Conservation (phyloP, 2,329 filamentous ascomycete genomes). For the Colletotrichum sp. region DNA sequence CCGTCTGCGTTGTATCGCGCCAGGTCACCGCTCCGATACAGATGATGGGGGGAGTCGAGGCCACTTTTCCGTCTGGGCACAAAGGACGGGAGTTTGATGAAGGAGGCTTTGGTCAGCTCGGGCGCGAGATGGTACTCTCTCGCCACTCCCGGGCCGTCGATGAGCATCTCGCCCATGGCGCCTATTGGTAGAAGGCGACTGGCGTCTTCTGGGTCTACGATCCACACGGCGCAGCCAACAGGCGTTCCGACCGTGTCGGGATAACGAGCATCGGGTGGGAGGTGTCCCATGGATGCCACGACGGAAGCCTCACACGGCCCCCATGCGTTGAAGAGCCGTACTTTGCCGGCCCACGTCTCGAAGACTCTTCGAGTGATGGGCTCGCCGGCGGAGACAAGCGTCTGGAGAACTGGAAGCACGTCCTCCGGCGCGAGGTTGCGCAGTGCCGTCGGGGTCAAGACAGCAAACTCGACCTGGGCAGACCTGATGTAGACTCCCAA, state of each 20-base stretch:
- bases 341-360: constrained; percentile 4
- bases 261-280: background rate
- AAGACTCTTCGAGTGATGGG: constrained; percentile 18
- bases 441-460: background rate
- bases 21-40: constrained; percentile 3
- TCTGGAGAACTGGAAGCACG: background rate
- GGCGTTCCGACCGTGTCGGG: background rate
- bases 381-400: constrained; percentile 23
- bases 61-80: background rate
- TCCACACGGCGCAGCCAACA: background rate
- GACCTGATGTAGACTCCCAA: background rate
- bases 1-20: background rate
- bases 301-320: constrained; percentile 21
- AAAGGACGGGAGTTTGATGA: background rate
- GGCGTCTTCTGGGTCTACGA: background rate
- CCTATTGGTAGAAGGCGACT: background rate
- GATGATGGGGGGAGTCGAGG: background rate
- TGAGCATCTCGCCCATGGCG: background rate
- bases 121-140: background rate
- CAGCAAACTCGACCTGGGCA: background rate
- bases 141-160: background rate
- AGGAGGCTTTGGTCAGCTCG: background rate
- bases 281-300: background rate
- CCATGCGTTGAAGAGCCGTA: constrained; percentile 20
- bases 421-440: background rate